Evolutionary conservation across 768 basidiomycete species (phyloP).

Genomic region (Lactarius indigo): DNA sequence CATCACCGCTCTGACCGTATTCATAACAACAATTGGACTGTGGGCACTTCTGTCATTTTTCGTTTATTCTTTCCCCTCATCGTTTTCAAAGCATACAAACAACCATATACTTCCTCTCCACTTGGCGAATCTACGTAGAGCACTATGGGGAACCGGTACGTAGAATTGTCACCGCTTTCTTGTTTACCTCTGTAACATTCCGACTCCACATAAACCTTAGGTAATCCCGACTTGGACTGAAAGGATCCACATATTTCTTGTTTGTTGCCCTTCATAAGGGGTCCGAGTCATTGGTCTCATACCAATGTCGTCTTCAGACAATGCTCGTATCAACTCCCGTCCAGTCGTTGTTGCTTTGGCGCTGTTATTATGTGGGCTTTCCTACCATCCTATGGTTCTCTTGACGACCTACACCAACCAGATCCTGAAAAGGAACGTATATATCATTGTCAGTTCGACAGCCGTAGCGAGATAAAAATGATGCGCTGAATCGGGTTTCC

Average conservation of each 20-base stretch:
- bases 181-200: neutral
- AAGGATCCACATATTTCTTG: neutral
- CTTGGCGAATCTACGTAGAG: constrained; percentile 1
- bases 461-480: neutral
- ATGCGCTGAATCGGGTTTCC: neutral
- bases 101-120: neutral
- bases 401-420: neutral
- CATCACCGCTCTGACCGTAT: neutral
- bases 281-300: neutral
- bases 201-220: neutral
- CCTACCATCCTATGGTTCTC: neutral
- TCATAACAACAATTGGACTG: constrained; percentile 7
- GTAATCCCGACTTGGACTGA: neutral
- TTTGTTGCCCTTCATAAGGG: neutral
- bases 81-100: neutral
- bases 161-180: neutral
- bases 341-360: constrained; percentile 8
- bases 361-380: constrained; percentile 1
- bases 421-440: neutral
- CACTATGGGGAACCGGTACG: neutral
- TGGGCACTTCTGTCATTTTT: neutral
- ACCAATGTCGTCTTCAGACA: neutral
- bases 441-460: constrained; percentile 3
- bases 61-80: neutral
- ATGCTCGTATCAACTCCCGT: constrained; percentile 2